Percentiles rank a stretch among this genome's conserved stretches.
Evolutionary conservation across 2,329 filamentous ascomycete genomes (phyloP).

Genomic region (Stagonosporopsis rhizophila): DNA sequence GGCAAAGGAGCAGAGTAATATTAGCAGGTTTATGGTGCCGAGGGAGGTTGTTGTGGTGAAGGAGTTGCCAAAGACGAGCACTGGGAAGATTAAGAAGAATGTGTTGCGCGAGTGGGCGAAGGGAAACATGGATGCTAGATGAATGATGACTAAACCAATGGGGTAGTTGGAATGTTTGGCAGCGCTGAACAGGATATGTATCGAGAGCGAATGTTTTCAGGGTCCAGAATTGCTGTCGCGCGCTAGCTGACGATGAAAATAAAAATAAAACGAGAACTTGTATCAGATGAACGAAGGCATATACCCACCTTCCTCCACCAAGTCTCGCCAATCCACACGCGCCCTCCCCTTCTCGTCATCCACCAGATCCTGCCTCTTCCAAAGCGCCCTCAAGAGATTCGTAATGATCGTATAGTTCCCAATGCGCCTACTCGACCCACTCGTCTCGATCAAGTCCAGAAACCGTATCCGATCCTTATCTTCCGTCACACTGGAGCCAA

Average conservation of each 20-base stretch:
- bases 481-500: conserved; percentile 54
- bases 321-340: conserved; percentile 51
- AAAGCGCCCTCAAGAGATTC: conserved; percentile 54
- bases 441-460: conserved; percentile 52
- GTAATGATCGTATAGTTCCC: conserved; percentile 57
- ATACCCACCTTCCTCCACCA: conserved; percentile 36
- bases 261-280: not conserved
- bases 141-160: not conserved
- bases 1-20: conserved; percentile 80
- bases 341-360: conserved; percentile 39
- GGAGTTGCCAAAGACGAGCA: conserved; percentile 95
- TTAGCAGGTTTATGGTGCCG: conserved; percentile 89
- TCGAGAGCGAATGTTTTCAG: no score
- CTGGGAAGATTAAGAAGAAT: conserved; percentile 97
- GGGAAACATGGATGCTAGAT: conserved; percentile 51
- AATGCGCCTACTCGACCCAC: conserved; percentile 54
- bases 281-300: conserved; percentile 37
- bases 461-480: conserved; percentile 54
- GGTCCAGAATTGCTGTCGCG: no score
- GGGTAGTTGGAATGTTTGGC: not conserved
- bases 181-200: not conserved
- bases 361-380: conserved; percentile 56
- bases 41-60: conserved; percentile 77
- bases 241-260: not conserved
- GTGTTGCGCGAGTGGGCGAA: conserved; percentile 86